phyloP scores from a whole-genome alignment of 345 rosid genomes.

The Eucalyptus paniculata region DNA sequence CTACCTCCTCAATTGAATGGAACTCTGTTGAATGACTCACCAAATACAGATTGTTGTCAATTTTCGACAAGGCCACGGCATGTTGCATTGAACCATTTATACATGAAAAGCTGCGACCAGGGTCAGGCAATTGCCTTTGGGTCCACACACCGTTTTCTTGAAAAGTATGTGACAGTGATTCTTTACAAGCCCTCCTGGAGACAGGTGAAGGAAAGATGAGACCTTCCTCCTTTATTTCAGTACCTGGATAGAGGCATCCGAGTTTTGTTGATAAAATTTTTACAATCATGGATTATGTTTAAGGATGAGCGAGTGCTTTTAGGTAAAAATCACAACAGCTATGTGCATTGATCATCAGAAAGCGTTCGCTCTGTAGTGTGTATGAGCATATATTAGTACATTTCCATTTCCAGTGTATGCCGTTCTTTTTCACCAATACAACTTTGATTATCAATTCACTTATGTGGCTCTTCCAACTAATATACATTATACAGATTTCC shows the following conservation, averaged over 20 bases:
- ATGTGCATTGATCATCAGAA: background rate
- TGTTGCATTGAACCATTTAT: background rate
- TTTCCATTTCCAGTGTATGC: background rate
- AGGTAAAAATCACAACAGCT: background rate
- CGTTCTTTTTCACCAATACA: background rate
- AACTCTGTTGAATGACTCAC: conserved; percentile 4
- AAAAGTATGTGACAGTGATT: conserved; percentile 4
- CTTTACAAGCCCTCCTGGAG: conserved; percentile 5
- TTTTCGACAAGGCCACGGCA: conserved; percentile 18
- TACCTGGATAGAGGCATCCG: background rate
- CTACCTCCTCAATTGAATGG: conserved; percentile 40
- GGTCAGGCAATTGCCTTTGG: background rate
- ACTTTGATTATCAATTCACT: background rate
- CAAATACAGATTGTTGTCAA: background rate
- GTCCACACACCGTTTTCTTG: conserved; percentile 1
- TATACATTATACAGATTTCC: background rate
- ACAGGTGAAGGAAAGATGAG: background rate
- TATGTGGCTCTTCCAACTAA: background rate
- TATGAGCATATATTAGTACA: background rate
- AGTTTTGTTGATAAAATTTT: background rate
- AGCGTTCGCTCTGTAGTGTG: background rate
- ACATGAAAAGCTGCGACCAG: background rate
- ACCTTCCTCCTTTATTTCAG: background rate
- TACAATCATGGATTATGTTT: background rate
- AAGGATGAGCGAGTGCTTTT: background rate